These are phyloP conservation scores for Fraxinus excelsior DNA, from an alignment of 257 asterid genomes.

Conservation along the genomic window DNA sequence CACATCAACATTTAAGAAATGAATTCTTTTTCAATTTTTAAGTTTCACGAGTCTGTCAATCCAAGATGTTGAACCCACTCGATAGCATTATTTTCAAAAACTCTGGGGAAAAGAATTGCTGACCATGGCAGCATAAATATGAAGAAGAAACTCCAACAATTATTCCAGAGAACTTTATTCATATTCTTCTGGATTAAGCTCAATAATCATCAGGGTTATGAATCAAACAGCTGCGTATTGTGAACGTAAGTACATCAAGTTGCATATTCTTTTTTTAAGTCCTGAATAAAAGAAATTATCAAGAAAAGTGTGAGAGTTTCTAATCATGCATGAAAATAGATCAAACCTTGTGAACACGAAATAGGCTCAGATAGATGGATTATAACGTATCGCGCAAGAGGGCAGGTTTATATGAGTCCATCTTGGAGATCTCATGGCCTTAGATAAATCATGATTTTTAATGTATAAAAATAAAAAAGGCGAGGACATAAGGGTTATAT, in stretches of 20 bases:
- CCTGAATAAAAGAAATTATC: conserved; percentile 10
- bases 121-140: conserved; percentile 3
- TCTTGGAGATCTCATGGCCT: conserved; percentile 6
- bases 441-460: conserved; percentile 10
- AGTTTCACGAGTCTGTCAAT: conserved; percentile 16
- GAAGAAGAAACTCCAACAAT: conserved; percentile 17
- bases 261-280: conserved; percentile 10
- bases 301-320: conserved; percentile 14
- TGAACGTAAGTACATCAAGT: conserved; percentile 5
- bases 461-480: background rate
- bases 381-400: background rate
- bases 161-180: conserved; percentile 2
- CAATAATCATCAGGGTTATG: conserved; percentile 18
- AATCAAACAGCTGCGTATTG: conserved; percentile 15
- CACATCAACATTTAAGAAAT: background rate
- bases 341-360: background rate
- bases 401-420: background rate
- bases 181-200: conserved; percentile 17
- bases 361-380: background rate
- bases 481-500: conserved; percentile 7
- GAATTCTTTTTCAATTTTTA: conserved; percentile 7
- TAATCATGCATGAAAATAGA: conserved; percentile 5
- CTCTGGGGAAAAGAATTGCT: conserved; percentile 5
- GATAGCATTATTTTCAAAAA: background rate
- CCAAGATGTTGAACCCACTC: conserved; percentile 19